Base-by-base conservation (phyloP, 2,329 filamentous ascomycete species). In the Hypomyces perniciosus region DNA sequence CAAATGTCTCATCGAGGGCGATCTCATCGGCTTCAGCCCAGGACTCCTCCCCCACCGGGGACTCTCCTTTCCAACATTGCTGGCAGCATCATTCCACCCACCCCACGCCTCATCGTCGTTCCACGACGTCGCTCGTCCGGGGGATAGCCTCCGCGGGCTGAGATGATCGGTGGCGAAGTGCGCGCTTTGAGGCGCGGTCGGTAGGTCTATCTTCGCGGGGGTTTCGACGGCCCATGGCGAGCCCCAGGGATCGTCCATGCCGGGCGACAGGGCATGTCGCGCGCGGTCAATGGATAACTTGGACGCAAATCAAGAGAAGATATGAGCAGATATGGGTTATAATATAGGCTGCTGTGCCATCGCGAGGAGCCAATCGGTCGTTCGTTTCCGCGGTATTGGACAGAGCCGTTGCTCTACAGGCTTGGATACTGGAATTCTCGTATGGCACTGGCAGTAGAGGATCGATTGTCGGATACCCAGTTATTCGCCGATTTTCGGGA, bases 221-320 rank as follows among this genome's bases (percentile, higher is more conserved):
- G 60, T 54, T 46, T 66, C 62, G 52, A 70, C 71, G 53, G 75
- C 72, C 79, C 79, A 82, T 67, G 79, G 79, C 59, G 78, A 81
- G 66, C 75, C 76, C 79, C 79, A 83, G 60, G 79, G 79, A 78
- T 83, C 78, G 65, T 83, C 79, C 79, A 83, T 83, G 56, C 62
- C 68, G 64, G 56, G 57, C 62, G 60, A 60, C 57, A 55, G 57
- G 35, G 64, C 66, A 65, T 68, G 60, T 64, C 65, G 65, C 57
- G 62, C 55, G 20, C 20, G 20, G 20, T 20, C 20, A 20, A 20
- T 20, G 20, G 20, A 20, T 20, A 20, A 3, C 20, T 20, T 20
- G 20, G 3, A 35, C 33, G 33, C 33, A 35, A 35, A 35, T 27
- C 26, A 27, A 31, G 13, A 26, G 7, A 8, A 44, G 28, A 44